Conservation (phyloP, 768 basidiomycete species). For the Dioszegia crocea region DNA sequence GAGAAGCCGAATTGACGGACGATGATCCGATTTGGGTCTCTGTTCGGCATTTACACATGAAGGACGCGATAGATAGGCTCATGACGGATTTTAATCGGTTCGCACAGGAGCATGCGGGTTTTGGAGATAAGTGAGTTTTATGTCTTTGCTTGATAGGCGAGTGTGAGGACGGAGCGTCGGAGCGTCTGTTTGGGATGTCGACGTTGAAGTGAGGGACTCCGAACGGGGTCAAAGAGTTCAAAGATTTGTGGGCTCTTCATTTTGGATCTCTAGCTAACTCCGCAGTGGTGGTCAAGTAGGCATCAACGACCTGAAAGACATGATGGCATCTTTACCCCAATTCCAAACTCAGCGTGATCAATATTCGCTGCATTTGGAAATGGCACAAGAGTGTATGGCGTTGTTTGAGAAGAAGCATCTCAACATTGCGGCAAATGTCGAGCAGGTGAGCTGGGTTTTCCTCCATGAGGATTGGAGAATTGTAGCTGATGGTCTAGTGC, state of each 20-base stretch:
- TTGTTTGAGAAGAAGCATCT: slow-evolving; percentile 86
- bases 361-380: slow-evolving; percentile 94
- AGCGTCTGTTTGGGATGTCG: no score
- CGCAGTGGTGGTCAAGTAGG: slow-evolving; percentile 76
- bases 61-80: slow-evolving; percentile 93
- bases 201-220: no score
- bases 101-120: slow-evolving; percentile 87
- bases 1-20: slow-evolving; percentile 79
- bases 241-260: no score
- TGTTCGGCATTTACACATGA: slow-evolving; percentile 96
- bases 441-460: slow-evolving; percentile 61
- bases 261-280: no score
- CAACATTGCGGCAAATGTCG: slow-evolving; percentile 75
- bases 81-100: slow-evolving; percentile 96
- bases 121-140: slow-evolving; percentile 62
- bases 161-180: no score
- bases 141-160: no score
- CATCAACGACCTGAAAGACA: slow-evolving; percentile 97
- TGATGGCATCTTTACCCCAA: slow-evolving; percentile 90
- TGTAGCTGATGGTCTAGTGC: slow-evolving; percentile 56
- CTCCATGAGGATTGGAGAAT: not conserved
- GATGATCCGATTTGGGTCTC: slow-evolving; percentile 84
- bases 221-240: no score
- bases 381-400: slow-evolving; percentile 96
- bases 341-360: slow-evolving; percentile 91